Conservation (phyloP, 805 yeast species). For the Metschnikowia similis region DNA sequence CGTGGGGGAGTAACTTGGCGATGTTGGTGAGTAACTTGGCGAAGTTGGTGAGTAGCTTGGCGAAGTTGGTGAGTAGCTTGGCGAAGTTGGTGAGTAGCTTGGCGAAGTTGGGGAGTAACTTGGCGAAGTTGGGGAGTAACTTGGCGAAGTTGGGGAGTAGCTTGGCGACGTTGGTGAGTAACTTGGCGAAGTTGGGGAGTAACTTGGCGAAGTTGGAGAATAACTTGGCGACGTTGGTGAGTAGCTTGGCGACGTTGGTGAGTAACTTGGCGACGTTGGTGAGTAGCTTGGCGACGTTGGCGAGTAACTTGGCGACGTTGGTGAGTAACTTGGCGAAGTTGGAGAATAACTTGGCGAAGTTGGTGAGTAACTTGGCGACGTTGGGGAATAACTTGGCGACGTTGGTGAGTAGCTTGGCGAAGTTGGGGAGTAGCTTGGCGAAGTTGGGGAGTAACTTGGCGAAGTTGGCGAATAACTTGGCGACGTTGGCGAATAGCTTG, state of each 20-base stretch:
- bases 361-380: conserved; percentile 62
- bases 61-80: conserved; percentile 25
- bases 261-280: conserved; percentile 22
- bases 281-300: conserved; percentile 21
- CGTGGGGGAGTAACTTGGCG: conserved; percentile 18
- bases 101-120: conserved; percentile 24
- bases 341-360: conserved; percentile 68
- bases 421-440: conserved; percentile 71
- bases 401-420: conserved; percentile 81
- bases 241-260: conserved; percentile 25
- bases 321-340: conserved; percentile 22
- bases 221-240: conserved; percentile 27
- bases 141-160: conserved; percentile 25
- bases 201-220: conserved; percentile 25
- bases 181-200: conserved; percentile 25
- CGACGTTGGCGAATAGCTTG: conserved; percentile 61
- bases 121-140: conserved; percentile 23
- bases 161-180: conserved; percentile 26
- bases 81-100: conserved; percentile 24
- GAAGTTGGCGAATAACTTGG: conserved; percentile 76
- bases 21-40: conserved; percentile 23
- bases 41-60: conserved; percentile 23
- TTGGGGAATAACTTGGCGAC: conserved; percentile 65
- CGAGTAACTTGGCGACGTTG: conserved; percentile 23
- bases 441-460: conserved; percentile 75